Evolutionary conservation across 257 asterid genomes (phyloP).

Genomic region (Primulina huaijiensis): DNA sequence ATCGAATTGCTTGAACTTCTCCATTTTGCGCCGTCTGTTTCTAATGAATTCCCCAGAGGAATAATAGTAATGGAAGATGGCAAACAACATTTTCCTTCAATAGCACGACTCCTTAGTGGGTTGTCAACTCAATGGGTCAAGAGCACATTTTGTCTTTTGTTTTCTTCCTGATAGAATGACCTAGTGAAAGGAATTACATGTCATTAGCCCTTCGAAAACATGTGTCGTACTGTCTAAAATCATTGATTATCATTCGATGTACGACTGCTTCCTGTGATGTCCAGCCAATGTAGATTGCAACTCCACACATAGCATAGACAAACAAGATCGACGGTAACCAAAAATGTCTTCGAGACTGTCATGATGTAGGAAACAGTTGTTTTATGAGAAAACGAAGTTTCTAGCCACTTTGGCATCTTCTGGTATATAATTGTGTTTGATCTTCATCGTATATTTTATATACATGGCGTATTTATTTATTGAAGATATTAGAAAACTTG

Average conservation of each 20-base stretch:
- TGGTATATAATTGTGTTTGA: background rate
- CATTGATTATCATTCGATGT: background rate
- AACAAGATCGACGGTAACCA: background rate
- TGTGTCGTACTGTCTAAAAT: background rate
- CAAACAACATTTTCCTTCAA: background rate
- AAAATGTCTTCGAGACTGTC: background rate
- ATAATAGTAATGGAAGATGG: background rate
- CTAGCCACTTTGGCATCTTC: background rate
- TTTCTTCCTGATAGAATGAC: background rate
- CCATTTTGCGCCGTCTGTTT: background rate
- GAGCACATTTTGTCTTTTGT: background rate
- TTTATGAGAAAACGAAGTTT: background rate
- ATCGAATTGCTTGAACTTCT: background rate
- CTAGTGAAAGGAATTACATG: background rate
- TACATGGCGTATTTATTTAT: no score
- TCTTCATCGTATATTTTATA: background rate
- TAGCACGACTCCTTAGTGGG: background rate
- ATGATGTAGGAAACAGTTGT: background rate
- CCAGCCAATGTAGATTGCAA: background rate
- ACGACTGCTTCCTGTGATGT: background rate
- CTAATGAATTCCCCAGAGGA: background rate
- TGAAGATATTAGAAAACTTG: background rate
- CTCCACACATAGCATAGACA: background rate
- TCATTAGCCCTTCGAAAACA: background rate
- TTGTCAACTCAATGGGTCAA: background rate